phyloP scores from a whole-genome alignment of 495 filamentous ascomycete species.

The Aspergillus egyptiacus region DNA sequence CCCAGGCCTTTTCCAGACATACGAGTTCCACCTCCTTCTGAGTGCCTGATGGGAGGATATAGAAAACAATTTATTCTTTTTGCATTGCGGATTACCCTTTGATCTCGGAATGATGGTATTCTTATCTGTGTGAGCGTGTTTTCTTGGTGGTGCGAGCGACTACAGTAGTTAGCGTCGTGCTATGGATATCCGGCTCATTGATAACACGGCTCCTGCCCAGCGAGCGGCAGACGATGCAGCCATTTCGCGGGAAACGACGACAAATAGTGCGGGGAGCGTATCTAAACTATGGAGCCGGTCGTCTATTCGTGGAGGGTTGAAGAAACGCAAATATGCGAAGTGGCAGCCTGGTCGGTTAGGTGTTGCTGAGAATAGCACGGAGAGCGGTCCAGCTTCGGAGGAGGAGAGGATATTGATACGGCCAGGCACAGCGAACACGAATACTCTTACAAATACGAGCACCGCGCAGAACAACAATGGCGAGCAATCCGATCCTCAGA shows the following conservation, averaged over 20 bases:
- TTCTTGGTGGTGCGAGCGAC: not conserved
- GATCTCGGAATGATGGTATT: not conserved
- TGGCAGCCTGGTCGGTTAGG: slow-evolving; percentile 50
- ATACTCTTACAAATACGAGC: slow-evolving; percentile 15
- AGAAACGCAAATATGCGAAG: slow-evolving; percentile 56
- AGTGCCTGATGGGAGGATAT: not conserved
- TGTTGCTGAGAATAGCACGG: slow-evolving; percentile 21
- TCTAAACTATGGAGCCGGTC: slow-evolving; percentile 30
- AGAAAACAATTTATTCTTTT: not conserved
- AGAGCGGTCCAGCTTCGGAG: slow-evolving; percentile 9
- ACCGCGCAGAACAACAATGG: not conserved
- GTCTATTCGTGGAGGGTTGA: slow-evolving; percentile 43
- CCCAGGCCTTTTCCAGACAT: no score
- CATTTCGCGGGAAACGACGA: slow-evolving; percentile 19
- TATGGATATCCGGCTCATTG: slow-evolving; percentile 36
- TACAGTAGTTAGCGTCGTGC: no score
- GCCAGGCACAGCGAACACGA: slow-evolving; percentile 17
- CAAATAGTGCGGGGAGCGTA: slow-evolving; percentile 13
- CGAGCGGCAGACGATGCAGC: slow-evolving; percentile 22
- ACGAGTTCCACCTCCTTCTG: no score
- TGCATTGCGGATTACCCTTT: not conserved
- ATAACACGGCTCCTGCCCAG: slow-evolving; percentile 33
- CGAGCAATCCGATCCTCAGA: not conserved
- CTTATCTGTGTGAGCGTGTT: not conserved
- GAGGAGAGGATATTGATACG: not conserved